These are phyloP conservation scores for Spathaspora passalidarum DNA, from an alignment of 805 yeast species.

Conservation along the genomic window DNA sequence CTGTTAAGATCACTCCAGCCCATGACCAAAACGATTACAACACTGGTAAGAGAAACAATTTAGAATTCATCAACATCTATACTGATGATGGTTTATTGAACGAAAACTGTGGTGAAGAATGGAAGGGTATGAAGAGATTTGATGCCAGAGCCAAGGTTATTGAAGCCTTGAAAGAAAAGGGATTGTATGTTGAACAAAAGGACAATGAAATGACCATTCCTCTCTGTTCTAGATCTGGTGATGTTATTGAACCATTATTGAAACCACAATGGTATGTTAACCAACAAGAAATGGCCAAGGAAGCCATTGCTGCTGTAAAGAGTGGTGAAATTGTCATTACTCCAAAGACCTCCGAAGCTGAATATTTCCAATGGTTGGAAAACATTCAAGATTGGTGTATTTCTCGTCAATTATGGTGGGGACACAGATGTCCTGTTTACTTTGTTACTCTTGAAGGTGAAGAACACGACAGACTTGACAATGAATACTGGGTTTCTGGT, in stretches of 20 bases:
- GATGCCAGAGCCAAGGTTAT: conserved; percentile 88
- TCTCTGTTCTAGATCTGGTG: conserved; percentile 93
- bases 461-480: conserved; percentile 59
- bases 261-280: conserved; percentile 99
- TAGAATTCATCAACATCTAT: conserved; percentile 84
- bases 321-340: conserved; percentile 75
- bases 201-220: conserved; percentile 97
- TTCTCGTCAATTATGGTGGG: conserved; percentile 91
- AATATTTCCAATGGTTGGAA: conserved; percentile 92
- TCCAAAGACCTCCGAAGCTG: conserved; percentile 89
- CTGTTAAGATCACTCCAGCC: conserved; percentile 98
- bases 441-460: conserved; percentile 78
- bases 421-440: conserved; percentile 97
- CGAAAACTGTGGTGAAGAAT: conserved; percentile 84
- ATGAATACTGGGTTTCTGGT: conserved; percentile 88
- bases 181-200: conserved; percentile 69
- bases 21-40: conserved; percentile 96
- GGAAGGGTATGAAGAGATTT: conserved; percentile 87
- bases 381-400: conserved; percentile 99
- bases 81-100: conserved; percentile 92
- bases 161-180: conserved; percentile 70
- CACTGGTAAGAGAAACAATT: conserved; percentile 90
- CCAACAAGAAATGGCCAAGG: conserved; percentile 83
- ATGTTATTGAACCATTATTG: conserved; percentile 90
- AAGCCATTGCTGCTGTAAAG: conserved; percentile 81